phyloP scores from a whole-genome alignment of 83 land plant genomes.

The Picea abies region DNA sequence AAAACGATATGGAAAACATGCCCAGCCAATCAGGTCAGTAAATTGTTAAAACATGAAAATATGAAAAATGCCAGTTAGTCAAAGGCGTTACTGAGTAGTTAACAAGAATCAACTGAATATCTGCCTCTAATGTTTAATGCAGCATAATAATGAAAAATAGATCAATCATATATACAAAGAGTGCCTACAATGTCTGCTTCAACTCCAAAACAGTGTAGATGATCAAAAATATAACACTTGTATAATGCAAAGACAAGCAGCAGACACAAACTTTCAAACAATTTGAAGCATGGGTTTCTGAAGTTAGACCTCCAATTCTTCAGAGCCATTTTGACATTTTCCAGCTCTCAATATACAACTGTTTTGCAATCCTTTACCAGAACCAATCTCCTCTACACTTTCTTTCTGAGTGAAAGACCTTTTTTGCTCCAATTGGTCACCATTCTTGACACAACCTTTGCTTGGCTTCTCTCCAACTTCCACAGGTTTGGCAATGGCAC shows the following conservation, averaged over 20 bases:
- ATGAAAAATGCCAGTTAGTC: not conserved
- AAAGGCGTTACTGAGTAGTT: not conserved
- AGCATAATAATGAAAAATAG: not conserved
- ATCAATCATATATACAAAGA: not conserved
- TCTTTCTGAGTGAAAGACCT: constrained; percentile 1
- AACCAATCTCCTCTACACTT: not conserved
- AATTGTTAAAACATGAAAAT: not conserved
- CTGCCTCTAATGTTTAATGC: not conserved
- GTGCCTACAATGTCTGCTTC: not conserved
- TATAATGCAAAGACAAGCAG: not conserved
- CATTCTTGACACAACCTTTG: constrained; percentile 8
- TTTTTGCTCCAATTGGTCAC: constrained; percentile 1
- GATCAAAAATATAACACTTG: not conserved
- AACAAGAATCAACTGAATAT: not conserved
- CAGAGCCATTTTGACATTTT: constrained; percentile 18
- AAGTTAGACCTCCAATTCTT: constrained; percentile 25
- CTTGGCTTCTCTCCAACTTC: not conserved
- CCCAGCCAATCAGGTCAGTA: not conserved
- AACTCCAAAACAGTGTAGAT: not conserved
- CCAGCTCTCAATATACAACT: constrained; percentile 11
- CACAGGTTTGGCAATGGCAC: not conserved
- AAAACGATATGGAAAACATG: not conserved
- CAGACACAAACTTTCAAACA: not conserved
- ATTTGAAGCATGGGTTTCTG: not conserved
- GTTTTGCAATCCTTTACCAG: not conserved